Conservation (phyloP, 2,329 filamentous ascomycete genomes). For the Karstenula rhodostoma region DNA sequence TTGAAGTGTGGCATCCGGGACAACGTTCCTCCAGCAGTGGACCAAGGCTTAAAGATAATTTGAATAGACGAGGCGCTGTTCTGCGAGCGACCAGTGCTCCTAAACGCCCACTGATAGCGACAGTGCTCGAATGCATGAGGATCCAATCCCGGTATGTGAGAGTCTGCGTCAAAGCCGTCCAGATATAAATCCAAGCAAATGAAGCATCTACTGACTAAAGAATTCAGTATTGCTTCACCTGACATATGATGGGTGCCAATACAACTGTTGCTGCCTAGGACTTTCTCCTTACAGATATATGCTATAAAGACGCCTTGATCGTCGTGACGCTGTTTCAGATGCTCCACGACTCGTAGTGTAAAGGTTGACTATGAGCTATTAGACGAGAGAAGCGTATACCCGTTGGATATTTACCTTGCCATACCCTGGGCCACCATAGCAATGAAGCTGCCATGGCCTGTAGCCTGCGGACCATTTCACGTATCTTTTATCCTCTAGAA, state of each 20-base stretch:
- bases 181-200: conserved; percentile 1
- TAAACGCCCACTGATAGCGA: not conserved
- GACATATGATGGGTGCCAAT: conserved; percentile 15
- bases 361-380: not conserved
- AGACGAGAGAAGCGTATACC: not conserved
- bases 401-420: not conserved
- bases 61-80: not conserved
- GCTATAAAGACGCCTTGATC: not conserved
- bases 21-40: not conserved
- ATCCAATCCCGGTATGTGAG: not conserved
- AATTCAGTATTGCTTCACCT: not conserved
- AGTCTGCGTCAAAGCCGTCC: not conserved
- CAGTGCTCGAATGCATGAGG: not conserved
- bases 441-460: conserved; percentile 10
- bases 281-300: conserved; percentile 11
- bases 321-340: conserved; percentile 1
- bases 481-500: not conserved
- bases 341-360: not conserved
- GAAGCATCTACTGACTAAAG: not conserved
- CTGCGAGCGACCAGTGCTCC: conserved; percentile 5
- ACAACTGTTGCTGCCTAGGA: conserved; percentile 9
- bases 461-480: not conserved
- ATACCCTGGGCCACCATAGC: conserved; percentile 2
- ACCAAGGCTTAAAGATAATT: not conserved
- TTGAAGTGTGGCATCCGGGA: no score